phyloP scores from a whole-genome alignment of 371 early-diverging fungal genomes.

The Saksenaea vasiformis region DNA sequence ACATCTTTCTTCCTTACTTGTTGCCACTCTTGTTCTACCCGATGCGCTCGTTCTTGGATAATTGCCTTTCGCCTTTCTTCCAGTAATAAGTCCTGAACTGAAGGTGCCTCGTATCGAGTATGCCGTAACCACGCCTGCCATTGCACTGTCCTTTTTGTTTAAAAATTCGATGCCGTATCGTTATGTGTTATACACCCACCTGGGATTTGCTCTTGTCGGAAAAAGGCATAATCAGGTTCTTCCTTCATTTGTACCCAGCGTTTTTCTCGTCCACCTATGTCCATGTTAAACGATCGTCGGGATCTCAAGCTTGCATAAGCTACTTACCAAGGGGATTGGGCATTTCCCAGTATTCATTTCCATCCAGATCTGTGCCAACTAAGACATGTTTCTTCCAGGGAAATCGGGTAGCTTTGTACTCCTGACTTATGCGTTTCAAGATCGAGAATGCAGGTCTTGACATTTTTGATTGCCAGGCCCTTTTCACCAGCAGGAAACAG shows the following conservation, averaged over 20 bases:
- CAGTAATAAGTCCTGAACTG: slow-evolving; percentile 46
- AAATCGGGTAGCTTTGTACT: slow-evolving; percentile 41
- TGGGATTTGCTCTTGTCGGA: slow-evolving; percentile 54
- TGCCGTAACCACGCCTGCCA: slow-evolving; percentile 79
- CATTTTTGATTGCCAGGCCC: neutral
- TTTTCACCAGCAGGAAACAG: neutral
- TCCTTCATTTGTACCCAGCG: slow-evolving; percentile 52
- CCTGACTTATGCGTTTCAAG: neutral
- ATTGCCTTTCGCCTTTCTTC: slow-evolving; percentile 33
- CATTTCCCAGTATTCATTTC: slow-evolving; percentile 76
- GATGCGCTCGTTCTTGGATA: slow-evolving; percentile 58
- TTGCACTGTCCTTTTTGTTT: slow-evolving; percentile 45
- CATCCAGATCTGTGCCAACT: slow-evolving; percentile 62
- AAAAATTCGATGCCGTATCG: slow-evolving; percentile 1
- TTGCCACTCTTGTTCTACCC: slow-evolving; percentile 31
- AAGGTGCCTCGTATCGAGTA: slow-evolving; percentile 59
- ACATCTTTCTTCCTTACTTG: slow-evolving; percentile 11
- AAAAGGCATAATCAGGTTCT: slow-evolving; percentile 31
- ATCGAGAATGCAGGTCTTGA: neutral
- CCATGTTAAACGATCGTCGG: neutral
- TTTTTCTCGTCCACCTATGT: slow-evolving; percentile 45
- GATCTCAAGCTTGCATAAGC: neutral
- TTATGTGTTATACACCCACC: slow-evolving; percentile 45
- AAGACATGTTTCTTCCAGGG: slow-evolving; percentile 62
- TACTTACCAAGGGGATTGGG: slow-evolving; percentile 57